These are phyloP conservation scores for Ophiocordyceps robertsii DNA, from an alignment of 2,329 filamentous ascomycete species.

Conservation along the genomic window DNA sequence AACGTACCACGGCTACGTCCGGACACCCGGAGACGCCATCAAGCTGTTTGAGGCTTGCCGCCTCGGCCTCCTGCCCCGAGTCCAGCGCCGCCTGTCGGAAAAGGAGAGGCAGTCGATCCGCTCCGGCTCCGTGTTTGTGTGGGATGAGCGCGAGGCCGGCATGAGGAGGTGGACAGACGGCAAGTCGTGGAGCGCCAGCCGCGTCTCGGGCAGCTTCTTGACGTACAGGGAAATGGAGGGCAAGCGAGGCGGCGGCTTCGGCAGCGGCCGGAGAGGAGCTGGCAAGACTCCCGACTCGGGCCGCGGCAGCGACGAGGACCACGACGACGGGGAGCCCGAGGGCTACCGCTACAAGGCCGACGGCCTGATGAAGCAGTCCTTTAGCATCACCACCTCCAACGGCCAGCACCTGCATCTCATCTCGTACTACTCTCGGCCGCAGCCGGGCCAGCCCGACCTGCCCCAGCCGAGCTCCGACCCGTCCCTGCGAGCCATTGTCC, in stretches of 20 bases:
- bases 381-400: constrained; percentile 89
- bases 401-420: constrained; percentile 91
- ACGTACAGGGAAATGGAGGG: constrained; percentile 99
- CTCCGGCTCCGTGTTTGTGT: constrained; percentile 97
- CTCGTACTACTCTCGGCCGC: constrained; percentile 83
- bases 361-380: constrained; percentile 98
- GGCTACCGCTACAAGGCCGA: constrained; percentile 93
- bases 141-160: constrained; percentile 95
- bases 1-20: constrained; percentile 89
- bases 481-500: constrained; percentile 65
- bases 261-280: constrained; percentile 39
- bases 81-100: constrained; percentile 85
- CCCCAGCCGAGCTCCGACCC: constrained; percentile 74
- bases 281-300: constrained; percentile 76
- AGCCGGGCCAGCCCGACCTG: constrained; percentile 58
- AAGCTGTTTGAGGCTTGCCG: constrained; percentile 97
- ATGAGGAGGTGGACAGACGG: constrained; percentile 99
- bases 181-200: constrained; percentile 96
- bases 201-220: constrained; percentile 92
- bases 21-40: constrained; percentile 92
- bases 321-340: constrained; percentile 72
- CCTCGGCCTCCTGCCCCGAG: constrained; percentile 75
- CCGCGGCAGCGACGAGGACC: constrained; percentile 72
- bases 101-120: constrained; percentile 94
- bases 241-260: constrained; percentile 74